Percentiles rank a stretch among this genome's conserved stretches.
These are phyloP conservation scores for Podospora pseudopauciseta DNA, from an alignment of 495 filamentous ascomycete genomes.

Conservation along the genomic window DNA sequence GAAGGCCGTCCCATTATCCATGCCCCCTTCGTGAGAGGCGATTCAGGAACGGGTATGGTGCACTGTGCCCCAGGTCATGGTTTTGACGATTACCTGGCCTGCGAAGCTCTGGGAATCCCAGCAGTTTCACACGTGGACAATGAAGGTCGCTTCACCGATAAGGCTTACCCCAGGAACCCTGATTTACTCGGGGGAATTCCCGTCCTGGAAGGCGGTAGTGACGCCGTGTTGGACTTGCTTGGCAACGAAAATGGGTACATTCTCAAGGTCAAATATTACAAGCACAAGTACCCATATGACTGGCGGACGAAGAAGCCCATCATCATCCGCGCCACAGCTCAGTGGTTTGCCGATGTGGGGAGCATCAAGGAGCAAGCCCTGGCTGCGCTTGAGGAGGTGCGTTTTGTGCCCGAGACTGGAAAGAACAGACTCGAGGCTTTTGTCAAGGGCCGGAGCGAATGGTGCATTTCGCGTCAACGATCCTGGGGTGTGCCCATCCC, in stretches of 20 bases:
- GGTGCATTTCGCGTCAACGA: conserved; percentile 98
- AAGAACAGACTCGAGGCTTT: conserved; percentile 75
- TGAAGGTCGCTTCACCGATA: conserved; percentile 70
- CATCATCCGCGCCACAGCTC: conserved; percentile 85
- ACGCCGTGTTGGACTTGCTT: conserved; percentile 64
- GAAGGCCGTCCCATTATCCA: conserved; percentile 62
- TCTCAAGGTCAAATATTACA: conserved; percentile 62
- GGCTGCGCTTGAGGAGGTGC: conserved; percentile 62
- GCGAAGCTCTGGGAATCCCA: conserved; percentile 58
- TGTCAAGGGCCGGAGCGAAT: conserved; percentile 81
- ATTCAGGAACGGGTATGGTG: conserved; percentile 87
- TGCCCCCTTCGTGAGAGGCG: conserved; percentile 80
- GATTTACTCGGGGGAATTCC: conserved; percentile 48
- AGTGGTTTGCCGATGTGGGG: conserved; percentile 95
- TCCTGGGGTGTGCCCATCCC: conserved; percentile 97
- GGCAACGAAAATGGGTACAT: conserved; percentile 41
- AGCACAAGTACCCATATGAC: conserved; percentile 95
- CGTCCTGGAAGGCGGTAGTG: conserved; percentile 56
- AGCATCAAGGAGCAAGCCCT: conserved; percentile 72
- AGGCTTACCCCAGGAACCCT: conserved; percentile 66
- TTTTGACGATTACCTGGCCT: conserved; percentile 92
- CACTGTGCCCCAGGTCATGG: conserved; percentile 94
- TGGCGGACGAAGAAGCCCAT: conserved; percentile 93
- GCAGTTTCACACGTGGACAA: conserved; percentile 75
- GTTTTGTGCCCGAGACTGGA: conserved; percentile 72